Evolutionary conservation across 768 basidiomycete genomes (phyloP), one percentile per base, ranked within the genome.

Genomic region (Mycena belliarum): DNA sequence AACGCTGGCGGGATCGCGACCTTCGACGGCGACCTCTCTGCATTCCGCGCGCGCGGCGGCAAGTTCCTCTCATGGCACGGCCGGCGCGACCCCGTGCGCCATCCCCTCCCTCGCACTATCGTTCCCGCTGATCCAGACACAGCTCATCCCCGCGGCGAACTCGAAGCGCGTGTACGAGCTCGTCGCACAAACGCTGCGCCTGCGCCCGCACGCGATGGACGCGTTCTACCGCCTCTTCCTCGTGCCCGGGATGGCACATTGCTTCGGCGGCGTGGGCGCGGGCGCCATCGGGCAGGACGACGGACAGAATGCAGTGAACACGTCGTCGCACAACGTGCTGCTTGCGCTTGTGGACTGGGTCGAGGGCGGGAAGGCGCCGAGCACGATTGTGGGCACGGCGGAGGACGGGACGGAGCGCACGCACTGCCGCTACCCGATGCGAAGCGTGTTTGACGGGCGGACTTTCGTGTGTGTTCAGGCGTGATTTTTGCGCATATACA

Each of bases 141-240:
- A 46, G 63, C 54, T 64, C 49, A 65, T 67, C 42, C 37, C 65
- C 2, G 56, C 65, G 11, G 47, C 49, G 20, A 64, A 61, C 37
- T 61, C 59, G 18, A 58, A 61, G 28, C 53, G 59, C 43, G 41
- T 52, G 11, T 62, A 65, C 50, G 49, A 61, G 44, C 57, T 58
- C 15, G 47, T 67, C 18, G 49, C 56, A 15, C 28, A 51, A 18
- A 58, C 62, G 10, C 57, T 64, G 43, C 43, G 35, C 23, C 43
- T 51, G 21, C n/a, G 15, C 8, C 26, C 33, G 14, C 24, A n/a
- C n/a, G n/a, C n/a, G n/a, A n/a, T 52, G 20, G 64, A 67, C 64
- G 62, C 57, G 20, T 67, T 63, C 45, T 67, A 65, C 45, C 64
- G 66, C 28, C 55, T 67, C 21, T 67, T 67, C 62, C 48, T 63